These are phyloP conservation scores for Mycosarcoma maydis DNA, from an alignment of 1,284 basidiomycete species.

Conservation along the genomic window DNA sequence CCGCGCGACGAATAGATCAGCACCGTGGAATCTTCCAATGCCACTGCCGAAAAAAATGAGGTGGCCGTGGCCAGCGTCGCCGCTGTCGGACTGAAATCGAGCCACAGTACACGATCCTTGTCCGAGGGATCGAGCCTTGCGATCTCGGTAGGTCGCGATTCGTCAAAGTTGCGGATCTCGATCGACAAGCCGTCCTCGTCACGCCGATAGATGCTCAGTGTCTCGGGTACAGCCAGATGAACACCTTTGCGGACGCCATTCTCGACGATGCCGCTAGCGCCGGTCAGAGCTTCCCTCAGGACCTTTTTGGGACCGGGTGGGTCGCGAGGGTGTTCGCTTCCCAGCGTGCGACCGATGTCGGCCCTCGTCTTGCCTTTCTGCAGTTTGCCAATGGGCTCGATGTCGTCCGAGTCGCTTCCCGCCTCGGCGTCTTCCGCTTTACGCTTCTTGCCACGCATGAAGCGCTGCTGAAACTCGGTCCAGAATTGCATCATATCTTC, in stretches of 20 bases:
- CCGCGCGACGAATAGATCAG: constrained; percentile 58
- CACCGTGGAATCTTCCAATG: constrained; percentile 51
- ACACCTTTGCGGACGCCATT: constrained; percentile 33
- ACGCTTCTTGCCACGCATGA: constrained; percentile 45
- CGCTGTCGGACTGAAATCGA: constrained; percentile 82
- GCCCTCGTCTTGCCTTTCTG: constrained; percentile 35
- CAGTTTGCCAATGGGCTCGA: constrained; percentile 43
- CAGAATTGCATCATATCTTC: constrained; percentile 51
- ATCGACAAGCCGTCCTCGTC: constrained; percentile 73
- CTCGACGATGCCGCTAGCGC: constrained; percentile 35
- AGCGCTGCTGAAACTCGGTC: constrained; percentile 45
- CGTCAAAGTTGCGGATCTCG: constrained; percentile 81
- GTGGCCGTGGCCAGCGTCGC: constrained; percentile 77
- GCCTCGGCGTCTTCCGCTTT: constrained; percentile 28
- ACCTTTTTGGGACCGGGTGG: constrained; percentile 71
- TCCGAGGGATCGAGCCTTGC: constrained; percentile 71
- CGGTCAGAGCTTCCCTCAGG: constrained; percentile 67
- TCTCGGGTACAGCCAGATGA: constrained; percentile 38
- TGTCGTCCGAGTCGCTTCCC: constrained; percentile 33
- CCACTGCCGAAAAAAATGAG: constrained; percentile 75
- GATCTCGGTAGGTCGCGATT: constrained; percentile 74
- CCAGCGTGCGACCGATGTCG: constrained; percentile 73
- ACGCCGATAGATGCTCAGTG: constrained; percentile 41
- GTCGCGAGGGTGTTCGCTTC: constrained; percentile 75
- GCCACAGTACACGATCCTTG: constrained; percentile 76